phyloP scores from a whole-genome alignment of 495 filamentous ascomycete genomes.

The Evernia prunastri region DNA sequence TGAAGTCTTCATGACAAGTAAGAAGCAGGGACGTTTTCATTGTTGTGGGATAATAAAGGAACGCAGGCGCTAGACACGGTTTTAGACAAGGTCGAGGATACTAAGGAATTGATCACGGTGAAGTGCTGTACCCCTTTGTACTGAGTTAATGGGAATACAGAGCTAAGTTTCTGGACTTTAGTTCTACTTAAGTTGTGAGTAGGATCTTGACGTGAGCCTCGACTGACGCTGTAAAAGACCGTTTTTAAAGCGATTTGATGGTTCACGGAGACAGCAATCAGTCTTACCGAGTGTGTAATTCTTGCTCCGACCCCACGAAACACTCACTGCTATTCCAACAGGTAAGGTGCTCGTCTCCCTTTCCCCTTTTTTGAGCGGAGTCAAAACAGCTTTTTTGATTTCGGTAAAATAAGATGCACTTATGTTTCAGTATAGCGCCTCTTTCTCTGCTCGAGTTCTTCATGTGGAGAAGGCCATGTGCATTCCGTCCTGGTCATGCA shows the following conservation, averaged over 20 bases:
- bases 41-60: background rate
- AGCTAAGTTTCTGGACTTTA: background rate
- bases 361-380: background rate
- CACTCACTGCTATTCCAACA: background rate
- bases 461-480: background rate
- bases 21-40: background rate
- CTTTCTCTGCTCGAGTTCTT: background rate
- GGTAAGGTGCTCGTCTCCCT: background rate
- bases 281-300: background rate
- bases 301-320: background rate
- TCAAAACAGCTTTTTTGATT: background rate
- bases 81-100: background rate
- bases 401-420: too few relatives aligned
- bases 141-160: background rate
- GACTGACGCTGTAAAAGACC: background rate
- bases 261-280: background rate
- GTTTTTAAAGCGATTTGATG: background rate
- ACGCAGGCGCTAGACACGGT: background rate
- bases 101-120: too few relatives aligned
- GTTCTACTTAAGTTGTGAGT: background rate
- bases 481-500: background rate
- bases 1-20: background rate
- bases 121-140: background rate
- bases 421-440: background rate
- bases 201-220: background rate